A percentile compares a stretch with the other conserved stretches of the same genome.
Evolutionary conservation across 2,329 filamentous ascomycete species (phyloP).

Genomic region (Trichoderma sp.): DNA sequence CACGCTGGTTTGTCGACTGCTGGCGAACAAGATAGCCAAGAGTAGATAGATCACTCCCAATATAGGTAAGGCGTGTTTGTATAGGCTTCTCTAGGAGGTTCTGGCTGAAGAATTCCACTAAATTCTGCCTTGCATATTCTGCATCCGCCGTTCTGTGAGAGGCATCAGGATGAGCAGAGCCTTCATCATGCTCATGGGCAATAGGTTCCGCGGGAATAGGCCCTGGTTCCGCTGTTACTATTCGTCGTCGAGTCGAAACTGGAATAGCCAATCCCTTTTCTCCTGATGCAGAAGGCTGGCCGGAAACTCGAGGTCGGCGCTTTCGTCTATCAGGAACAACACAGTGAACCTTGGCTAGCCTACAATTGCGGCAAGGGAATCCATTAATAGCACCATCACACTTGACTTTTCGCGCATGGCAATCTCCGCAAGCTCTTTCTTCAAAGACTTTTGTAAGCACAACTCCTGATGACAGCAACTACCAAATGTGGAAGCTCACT

Average conservation of each 20-base stretch:
- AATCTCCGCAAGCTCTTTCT: constrained; percentile 10
- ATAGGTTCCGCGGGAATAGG: neutral
- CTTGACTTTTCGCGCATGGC: constrained; percentile 10
- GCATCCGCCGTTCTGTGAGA: neutral
- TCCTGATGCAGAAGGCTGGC: neutral
- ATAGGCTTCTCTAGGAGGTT: constrained; percentile 3
- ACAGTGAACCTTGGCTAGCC: neutral
- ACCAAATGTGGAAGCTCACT: neutral
- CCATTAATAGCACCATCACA: constrained; percentile 1
- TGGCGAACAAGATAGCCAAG: neutral
- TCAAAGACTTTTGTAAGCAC: neutral
- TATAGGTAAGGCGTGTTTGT: neutral
- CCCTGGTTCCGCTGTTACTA: neutral
- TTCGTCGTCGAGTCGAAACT: neutral
- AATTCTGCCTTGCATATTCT: constrained; percentile 1
- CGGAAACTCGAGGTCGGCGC: neutral
- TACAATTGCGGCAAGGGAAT: constrained; percentile 3
- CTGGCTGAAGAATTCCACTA: constrained; percentile 7
- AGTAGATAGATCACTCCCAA: neutral
- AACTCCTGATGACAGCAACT: neutral
- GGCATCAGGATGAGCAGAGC: neutral
- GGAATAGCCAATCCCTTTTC: neutral
- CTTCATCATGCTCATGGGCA: neutral
- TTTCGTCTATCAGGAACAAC: neutral
- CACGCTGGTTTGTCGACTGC: neutral